Evolutionary conservation across 441 rosid genomes (phyloP).

Genomic region (Adansonia rubrostipa): DNA sequence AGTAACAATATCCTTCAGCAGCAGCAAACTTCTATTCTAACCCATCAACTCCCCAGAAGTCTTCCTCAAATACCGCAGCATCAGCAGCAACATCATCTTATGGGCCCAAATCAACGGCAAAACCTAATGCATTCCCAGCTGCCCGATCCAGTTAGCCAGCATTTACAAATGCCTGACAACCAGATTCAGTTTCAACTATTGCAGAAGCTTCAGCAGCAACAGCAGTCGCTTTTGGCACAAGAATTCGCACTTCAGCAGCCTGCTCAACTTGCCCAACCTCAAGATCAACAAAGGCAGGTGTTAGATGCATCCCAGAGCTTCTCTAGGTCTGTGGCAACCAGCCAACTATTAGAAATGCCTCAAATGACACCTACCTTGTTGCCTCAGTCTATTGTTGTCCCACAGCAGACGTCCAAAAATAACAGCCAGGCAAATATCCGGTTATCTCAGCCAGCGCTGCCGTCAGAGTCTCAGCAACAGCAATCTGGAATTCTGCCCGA

Average conservation of each 20-base stretch:
- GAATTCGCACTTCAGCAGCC: slow-evolving; percentile 55
- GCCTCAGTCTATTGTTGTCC: slow-evolving; percentile 46
- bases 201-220: slow-evolving; percentile 70
- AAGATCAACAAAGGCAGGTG: slow-evolving; percentile 55
- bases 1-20: slow-evolving; percentile 49
- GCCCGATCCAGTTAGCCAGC: slow-evolving; percentile 53
- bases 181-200: slow-evolving; percentile 57
- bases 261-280: slow-evolving; percentile 46
- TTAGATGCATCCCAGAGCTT: slow-evolving; percentile 59
- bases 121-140: slow-evolving; percentile 43
- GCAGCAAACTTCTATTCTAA: slow-evolving; percentile 46
- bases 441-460: slow-evolving; percentile 50
- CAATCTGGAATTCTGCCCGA: slow-evolving; percentile 46
- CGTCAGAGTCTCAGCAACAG: slow-evolving; percentile 48
- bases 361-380: slow-evolving; percentile 40
- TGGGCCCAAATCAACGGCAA: slow-evolving; percentile 51
- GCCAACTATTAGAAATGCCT: slow-evolving; percentile 52
- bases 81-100: slow-evolving; percentile 46
- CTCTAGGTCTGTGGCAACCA: slow-evolving; percentile 46
- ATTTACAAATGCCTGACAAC: slow-evolving; percentile 50
- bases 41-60: slow-evolving; percentile 48
- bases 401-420: slow-evolving; percentile 51
- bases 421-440: slow-evolving; percentile 43
- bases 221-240: slow-evolving; percentile 50
- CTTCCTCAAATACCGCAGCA: slow-evolving; percentile 60